Base-by-base conservation (phyloP, 345 rosid genomes). In the Moringa oleifera region DNA sequence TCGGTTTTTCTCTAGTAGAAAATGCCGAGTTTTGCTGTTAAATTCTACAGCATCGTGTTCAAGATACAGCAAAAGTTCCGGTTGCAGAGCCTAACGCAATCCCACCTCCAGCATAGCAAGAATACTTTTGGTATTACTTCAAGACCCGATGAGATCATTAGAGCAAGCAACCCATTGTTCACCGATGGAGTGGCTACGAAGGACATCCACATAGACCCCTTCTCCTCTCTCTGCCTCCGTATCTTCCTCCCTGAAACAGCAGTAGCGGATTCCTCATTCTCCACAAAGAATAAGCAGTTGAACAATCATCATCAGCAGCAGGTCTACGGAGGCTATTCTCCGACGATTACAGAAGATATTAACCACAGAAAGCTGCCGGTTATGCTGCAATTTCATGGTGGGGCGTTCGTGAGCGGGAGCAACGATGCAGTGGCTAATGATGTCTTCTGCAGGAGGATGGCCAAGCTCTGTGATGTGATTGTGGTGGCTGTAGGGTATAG, bases 391-490 rank as follows among this genome's bases (percentile, higher is more conserved):
- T 94, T 90, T 24, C 97, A 94, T 22, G 97, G 97, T 21, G 99
- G 99, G 0, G 96, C 96, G 10, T 90, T 94, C 95, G 95, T 94
- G 50, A 90, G 96, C 59, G 96, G 98, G 60, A 85, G 96, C 62
- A 85, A 83, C 45, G 97, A 90, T 58, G 90, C 98, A 19, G 92
- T 82, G 53, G 92, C 92, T 6, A 94, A 90, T 65, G 99, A 86
- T 83, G 66, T 57, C 37, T 94, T 90, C 45, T 94, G 97, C 56
- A 72, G 87, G 66, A 72, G 95, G 74, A 83, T 88, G 68, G 83
- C 90, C 10, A 90, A 85, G 62, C 73, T 82, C 49, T 90, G 94
- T 62, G 99, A 94, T 25, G 91, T 86, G 59, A 79, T 90, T 28
- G 95, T 94, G 17, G 75, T 94, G 66, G 95, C 95, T 0, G 95